These are phyloP conservation scores for Blastomyces gilchristii DNA, from an alignment of 2,329 filamentous ascomycete species.

Conservation along the genomic window DNA sequence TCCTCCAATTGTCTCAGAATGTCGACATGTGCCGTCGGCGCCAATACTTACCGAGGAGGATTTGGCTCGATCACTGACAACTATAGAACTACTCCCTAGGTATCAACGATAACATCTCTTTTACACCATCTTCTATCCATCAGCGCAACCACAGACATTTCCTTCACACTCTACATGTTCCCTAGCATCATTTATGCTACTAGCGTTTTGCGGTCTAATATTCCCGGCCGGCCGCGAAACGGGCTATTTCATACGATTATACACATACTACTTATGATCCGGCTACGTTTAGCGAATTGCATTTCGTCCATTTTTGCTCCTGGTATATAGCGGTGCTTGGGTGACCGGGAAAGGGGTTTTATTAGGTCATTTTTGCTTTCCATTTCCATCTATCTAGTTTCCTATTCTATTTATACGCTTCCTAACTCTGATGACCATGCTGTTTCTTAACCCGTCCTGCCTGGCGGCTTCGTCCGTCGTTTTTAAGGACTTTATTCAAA, in stretches of 20 bases:
- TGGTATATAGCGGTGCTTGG: neutral
- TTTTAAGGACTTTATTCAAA: too few relatives aligned
- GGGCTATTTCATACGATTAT: neutral
- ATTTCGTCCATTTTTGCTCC: neutral
- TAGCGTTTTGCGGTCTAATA: neutral
- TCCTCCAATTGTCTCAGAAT: neutral
- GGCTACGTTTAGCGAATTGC: neutral
- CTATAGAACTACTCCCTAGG: slow-evolving; percentile 34
- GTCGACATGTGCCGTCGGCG: slow-evolving; percentile 21
- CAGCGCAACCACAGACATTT: too few relatives aligned
- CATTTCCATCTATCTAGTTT: neutral
- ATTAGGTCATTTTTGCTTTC: neutral
- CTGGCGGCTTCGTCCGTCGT: neutral
- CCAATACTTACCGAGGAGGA: slow-evolving; percentile 50
- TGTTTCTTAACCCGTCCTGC: neutral
- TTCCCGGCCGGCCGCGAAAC: neutral
- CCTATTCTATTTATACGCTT: neutral
- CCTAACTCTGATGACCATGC: neutral
- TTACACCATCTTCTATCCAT: neutral
- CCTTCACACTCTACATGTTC: neutral
- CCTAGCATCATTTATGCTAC: neutral
- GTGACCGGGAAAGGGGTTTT: neutral
- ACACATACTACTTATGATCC: neutral
- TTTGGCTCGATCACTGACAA: slow-evolving; percentile 30
- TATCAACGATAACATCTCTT: slow-evolving; percentile 31